These are phyloP conservation scores for Venturia pyrina DNA, from an alignment of 2,329 filamentous ascomycete genomes.

Conservation along the genomic window DNA sequence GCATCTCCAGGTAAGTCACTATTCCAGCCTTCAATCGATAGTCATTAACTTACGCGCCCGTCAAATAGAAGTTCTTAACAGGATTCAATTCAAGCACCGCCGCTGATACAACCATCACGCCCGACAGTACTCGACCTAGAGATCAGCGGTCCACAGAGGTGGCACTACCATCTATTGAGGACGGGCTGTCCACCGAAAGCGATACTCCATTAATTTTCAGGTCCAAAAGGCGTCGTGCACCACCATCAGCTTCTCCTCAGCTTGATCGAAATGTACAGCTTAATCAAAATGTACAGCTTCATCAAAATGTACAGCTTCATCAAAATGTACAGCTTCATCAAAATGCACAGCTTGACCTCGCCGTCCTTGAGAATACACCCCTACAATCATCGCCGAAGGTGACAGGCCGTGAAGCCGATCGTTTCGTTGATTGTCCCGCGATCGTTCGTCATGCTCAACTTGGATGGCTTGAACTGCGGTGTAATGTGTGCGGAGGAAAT, in stretches of 20 bases:
- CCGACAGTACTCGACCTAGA: background rate
- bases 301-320: too few species aligned
- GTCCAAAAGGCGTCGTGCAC: background rate
- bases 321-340: too few species aligned
- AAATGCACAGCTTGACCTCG: too few species aligned
- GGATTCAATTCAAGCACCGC: background rate
- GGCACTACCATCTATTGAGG: background rate
- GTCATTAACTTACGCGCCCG: background rate
- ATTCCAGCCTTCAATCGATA: background rate
- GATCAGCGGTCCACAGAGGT: background rate
- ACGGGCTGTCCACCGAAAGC: background rate
- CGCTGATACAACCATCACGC: background rate
- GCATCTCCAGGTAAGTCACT: background rate
- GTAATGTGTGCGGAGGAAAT: background rate
- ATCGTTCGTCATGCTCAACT: background rate
- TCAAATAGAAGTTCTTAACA: background rate
- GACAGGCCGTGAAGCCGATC: background rate
- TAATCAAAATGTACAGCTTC: too few species aligned
- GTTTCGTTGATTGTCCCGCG: background rate
- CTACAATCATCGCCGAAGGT: background rate
- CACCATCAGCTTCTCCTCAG: background rate
- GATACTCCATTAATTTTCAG: background rate
- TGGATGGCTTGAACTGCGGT: constrained; percentile 4
- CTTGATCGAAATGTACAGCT: background rate
- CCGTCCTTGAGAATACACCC: too few species aligned